phyloP scores from a whole-genome alignment of 2,329 filamentous ascomycete species.

The Daldinia sp. region DNA sequence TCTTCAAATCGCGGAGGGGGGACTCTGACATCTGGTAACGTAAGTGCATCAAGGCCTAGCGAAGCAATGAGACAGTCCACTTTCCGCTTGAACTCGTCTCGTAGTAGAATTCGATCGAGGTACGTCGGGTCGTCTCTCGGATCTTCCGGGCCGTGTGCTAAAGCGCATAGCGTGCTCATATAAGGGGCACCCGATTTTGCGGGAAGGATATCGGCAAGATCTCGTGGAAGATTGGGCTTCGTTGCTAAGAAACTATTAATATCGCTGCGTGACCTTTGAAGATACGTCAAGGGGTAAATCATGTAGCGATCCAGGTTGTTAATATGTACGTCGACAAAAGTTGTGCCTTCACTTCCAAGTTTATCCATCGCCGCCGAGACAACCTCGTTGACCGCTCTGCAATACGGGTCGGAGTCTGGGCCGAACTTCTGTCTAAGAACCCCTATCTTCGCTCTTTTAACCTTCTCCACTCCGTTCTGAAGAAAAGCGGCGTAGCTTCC shows the following conservation, averaged over 20 bases:
- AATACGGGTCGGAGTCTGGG: conserved; percentile 32
- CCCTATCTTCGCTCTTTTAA: conserved; percentile 40
- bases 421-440: conserved; percentile 43
- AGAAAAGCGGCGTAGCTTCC: conserved; percentile 43
- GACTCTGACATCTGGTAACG: conserved; percentile 47
- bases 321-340: conserved; percentile 42
- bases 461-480: conserved; percentile 7
- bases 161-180: conserved; percentile 38
- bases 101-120: conserved; percentile 38
- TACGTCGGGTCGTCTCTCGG: conserved; percentile 43
- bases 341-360: conserved; percentile 34
- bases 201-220: conserved; percentile 34
- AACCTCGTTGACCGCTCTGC: conserved; percentile 40
- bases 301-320: conserved; percentile 40
- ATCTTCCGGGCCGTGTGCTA: conserved; percentile 38
- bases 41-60: conserved; percentile 46
- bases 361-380: conserved; percentile 34
- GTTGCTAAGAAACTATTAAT: conserved; percentile 48
- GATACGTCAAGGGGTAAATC: conserved; percentile 39
- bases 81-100: conserved; percentile 43
- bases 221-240: conserved; percentile 47
- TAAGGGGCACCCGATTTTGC: conserved; percentile 24
- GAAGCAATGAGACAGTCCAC: conserved; percentile 45
- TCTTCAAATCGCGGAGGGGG: conserved; percentile 47
- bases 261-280: conserved; percentile 41